Evolutionary conservation across 345 rosid species (phyloP).

Genomic region (Boechera divaricarpa): DNA sequence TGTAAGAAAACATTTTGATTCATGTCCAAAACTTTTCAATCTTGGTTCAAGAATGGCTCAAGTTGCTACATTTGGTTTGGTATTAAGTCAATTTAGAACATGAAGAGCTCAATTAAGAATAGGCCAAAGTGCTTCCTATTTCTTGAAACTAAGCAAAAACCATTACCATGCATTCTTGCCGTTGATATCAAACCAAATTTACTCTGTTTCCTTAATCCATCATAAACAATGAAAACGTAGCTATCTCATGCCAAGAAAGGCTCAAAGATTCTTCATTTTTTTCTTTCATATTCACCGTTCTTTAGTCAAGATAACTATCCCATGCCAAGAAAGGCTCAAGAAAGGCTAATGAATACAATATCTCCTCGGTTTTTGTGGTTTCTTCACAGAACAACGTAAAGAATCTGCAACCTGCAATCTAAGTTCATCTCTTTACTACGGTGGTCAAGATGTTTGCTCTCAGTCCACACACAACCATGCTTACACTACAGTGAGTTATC

Average conservation of each 20-base stretch:
- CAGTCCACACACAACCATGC: conserved; percentile 49
- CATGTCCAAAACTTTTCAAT: background rate
- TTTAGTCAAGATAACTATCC: background rate
- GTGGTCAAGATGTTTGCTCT: conserved; percentile 80
- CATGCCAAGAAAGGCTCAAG: too few species aligned
- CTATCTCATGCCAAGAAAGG: background rate
- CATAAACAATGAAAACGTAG: conserved; percentile 4
- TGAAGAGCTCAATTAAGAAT: conserved; percentile 22
- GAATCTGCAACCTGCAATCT: conserved; percentile 65
- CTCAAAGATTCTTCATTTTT: background rate
- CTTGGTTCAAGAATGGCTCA: conserved; percentile 10
- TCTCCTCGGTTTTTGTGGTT: conserved; percentile 23
- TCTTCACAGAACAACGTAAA: conserved; percentile 43
- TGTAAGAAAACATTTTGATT: background rate
- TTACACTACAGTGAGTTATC: conserved; percentile 60
- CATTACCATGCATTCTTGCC: background rate
- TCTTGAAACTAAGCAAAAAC: conserved; percentile 12
- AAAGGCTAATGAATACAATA: conserved; percentile 7
- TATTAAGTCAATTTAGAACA: conserved; percentile 13
- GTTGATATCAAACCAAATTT: background rate
- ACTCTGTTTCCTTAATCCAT: conserved; percentile 6
- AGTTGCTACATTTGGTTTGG: conserved; percentile 8
- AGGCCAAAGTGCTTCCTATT: background rate
- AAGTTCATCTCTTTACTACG: conserved; percentile 87
- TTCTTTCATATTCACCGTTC: background rate